Evolutionary conservation across 352 stramenopile genomes (phyloP).

Genomic region (Globisporangium spiculum): DNA sequence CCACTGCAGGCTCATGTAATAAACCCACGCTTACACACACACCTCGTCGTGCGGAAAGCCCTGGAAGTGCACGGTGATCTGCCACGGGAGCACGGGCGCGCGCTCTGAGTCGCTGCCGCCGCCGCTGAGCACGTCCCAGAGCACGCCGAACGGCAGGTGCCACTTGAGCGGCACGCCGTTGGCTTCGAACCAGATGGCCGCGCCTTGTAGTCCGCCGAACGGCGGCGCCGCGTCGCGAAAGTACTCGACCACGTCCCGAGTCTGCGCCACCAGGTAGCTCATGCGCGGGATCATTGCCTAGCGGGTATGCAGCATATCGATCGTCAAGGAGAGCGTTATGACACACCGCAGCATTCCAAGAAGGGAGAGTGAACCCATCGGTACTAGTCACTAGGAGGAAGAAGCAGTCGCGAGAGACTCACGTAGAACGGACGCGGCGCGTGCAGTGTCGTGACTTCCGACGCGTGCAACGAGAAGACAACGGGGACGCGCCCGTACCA

Average conservation of each 20-base stretch:
- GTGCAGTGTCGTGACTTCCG: slow-evolving; percentile 81
- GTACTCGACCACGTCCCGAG: slow-evolving; percentile 72
- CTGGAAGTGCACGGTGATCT: slow-evolving; percentile 79
- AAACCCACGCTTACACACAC: neutral
- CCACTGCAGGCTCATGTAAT: too few species aligned
- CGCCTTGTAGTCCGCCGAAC: slow-evolving; percentile 46
- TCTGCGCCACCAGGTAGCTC: slow-evolving; percentile 76
- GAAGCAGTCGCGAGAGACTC: slow-evolving; percentile 11
- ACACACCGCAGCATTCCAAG: neutral
- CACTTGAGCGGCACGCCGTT: slow-evolving; percentile 64
- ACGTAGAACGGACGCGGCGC: slow-evolving; percentile 80
- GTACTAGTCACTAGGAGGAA: neutral
- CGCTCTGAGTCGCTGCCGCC: neutral
- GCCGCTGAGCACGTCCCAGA: slow-evolving; percentile 50
- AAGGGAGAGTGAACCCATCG: neutral
- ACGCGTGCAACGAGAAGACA: slow-evolving; percentile 65
- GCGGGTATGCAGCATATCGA: neutral
- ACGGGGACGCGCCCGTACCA: slow-evolving; percentile 73
- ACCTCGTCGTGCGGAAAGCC: slow-evolving; percentile 58
- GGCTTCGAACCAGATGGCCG: slow-evolving; percentile 71
- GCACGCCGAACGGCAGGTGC: slow-evolving; percentile 73
- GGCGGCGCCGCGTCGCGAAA: slow-evolving; percentile 72
- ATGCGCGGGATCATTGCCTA: slow-evolving; percentile 82
- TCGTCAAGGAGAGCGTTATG: neutral
- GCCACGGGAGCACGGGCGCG: slow-evolving; percentile 45